Evolutionary conservation across 176 grass and related monocot species (phyloP), one percentile per base, ranked within the genome.

Genomic region (Aegilops bicornis): DNA sequence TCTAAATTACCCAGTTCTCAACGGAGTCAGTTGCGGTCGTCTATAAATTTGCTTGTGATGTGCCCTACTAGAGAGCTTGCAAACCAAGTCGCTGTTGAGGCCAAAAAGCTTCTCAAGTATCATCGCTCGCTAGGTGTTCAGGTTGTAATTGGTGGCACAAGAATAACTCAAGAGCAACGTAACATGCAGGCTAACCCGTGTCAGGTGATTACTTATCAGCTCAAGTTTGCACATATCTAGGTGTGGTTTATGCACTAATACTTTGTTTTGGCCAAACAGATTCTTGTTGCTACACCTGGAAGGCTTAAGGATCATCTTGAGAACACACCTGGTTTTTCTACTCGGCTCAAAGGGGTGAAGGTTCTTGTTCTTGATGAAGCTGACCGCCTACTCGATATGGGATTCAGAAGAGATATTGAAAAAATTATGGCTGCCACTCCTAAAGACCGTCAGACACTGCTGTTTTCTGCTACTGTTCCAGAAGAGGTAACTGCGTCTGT

Each of bases 311-410:
- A 99, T 84, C 97, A 99, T 88, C 91, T 99, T 90, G 88, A 99
- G 85, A 99, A 96, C 56, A 99, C 97, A 22, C 87, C 90, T 19
- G 97, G 94, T 87, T 96, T 99, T 86, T 79, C 83, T 47, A 84
- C 87, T 63, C 89, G 94, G 54, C 88, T 99, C 30, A 99, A 81
- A 81, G 97, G 94, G 29, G 84, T 99, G 50, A 99, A 99, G 39
- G 87, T 99, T 83, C 90, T 96, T 84, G 85, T 99, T 84, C 91
- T 99, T 85, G 97, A 99, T 90, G 97, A 99, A 90, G 94, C 97
- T 84, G 97, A 99, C 85, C 92, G 88, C 77, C 78, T 99, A 63
- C 86, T 96, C 61, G 97, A 99, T 86, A 99, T 99, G 94, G 94
- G 97, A 68, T 99, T 99, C 83, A 83, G 90, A 76, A 99, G 84